Percentiles rank a stretch among this genome's conserved stretches.
Conservation (phyloP, 495 filamentous ascomycete species). For the Chaetomium fimeti region DNA sequence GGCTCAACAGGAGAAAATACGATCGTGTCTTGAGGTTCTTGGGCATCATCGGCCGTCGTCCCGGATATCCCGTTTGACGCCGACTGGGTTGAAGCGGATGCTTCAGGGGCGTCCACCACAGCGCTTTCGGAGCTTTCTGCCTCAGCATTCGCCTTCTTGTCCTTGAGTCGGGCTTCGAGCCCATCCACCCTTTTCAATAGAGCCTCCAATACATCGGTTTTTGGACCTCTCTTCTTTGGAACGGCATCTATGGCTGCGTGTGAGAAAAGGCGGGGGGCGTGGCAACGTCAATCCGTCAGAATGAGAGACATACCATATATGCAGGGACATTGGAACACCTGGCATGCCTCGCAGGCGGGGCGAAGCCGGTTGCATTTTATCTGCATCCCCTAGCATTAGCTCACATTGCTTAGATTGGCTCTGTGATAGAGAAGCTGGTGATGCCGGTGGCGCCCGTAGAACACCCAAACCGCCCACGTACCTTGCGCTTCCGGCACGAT, state of each 20-base stretch:
- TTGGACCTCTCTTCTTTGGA: constrained; percentile 84
- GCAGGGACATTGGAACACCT: constrained; percentile 84
- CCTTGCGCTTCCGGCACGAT: constrained; percentile 85
- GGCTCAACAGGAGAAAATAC: constrained; percentile 21
- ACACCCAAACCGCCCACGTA: constrained; percentile 30
- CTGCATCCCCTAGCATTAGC: constrained; percentile 42
- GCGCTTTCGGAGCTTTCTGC: constrained; percentile 43
- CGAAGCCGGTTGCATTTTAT: constrained; percentile 87
- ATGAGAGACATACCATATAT: constrained; percentile 65
- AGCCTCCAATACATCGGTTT: constrained; percentile 84
- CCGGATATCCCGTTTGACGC: constrained; percentile 3
- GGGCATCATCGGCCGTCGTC: constrained; percentile 10
- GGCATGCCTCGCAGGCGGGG: constrained; percentile 82
- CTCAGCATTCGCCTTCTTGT: constrained; percentile 52
- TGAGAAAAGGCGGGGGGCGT: neutral
- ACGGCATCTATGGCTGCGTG: constrained; percentile 62
- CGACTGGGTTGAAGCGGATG: constrained; percentile 22
- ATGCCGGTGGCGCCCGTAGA: neutral
- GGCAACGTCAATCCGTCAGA: neutral
- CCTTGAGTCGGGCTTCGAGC: constrained; percentile 73
- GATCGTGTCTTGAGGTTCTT: constrained; percentile 21
- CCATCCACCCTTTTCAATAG: constrained; percentile 80
- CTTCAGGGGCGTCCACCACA: constrained; percentile 18
- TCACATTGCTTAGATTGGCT: neutral
- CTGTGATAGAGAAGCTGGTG: neutral